phyloP scores from a whole-genome alignment of 129 eudicot genomes.

The Tagetes erecta region DNA sequence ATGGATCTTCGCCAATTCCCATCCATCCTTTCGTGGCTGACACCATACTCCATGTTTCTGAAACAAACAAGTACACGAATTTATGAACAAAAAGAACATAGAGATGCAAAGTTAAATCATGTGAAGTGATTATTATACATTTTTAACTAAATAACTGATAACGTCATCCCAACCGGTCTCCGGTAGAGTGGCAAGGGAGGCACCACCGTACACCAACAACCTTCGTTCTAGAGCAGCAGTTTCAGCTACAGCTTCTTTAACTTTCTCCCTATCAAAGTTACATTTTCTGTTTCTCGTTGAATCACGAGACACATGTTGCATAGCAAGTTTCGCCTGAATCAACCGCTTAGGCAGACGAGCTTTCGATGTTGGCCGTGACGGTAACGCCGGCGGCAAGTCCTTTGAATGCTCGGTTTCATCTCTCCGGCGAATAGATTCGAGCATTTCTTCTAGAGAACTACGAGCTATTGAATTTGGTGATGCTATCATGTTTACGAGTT shows the following conservation, averaged over 20 bases:
- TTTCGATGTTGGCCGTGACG: slow-evolving; percentile 66
- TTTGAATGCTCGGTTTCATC: slow-evolving; percentile 56
- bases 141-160: slow-evolving; percentile 63
- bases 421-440: slow-evolving; percentile 65
- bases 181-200: slow-evolving; percentile 24
- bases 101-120: neutral
- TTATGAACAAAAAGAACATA: neutral
- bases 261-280: slow-evolving; percentile 54
- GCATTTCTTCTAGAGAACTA: slow-evolving; percentile 95
- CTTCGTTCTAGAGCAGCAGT: slow-evolving; percentile 27
- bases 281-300: slow-evolving; percentile 19
- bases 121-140: slow-evolving; percentile 40
- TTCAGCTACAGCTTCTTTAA: slow-evolving; percentile 32
- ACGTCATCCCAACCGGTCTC: slow-evolving; percentile 63
- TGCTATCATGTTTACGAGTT: slow-evolving; percentile 36
- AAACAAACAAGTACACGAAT: slow-evolving; percentile 25
- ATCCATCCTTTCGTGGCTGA: slow-evolving; percentile 49
- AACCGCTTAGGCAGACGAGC: slow-evolving; percentile 71
- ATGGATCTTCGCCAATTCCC: slow-evolving; percentile 77
- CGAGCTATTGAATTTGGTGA: slow-evolving; percentile 59
- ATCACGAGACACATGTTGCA: slow-evolving; percentile 28
- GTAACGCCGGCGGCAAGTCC: slow-evolving; percentile 86
- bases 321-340: slow-evolving; percentile 43
- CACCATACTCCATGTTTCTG: slow-evolving; percentile 96
- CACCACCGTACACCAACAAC: slow-evolving; percentile 26